Base-by-base conservation (phyloP, 2,329 filamentous ascomycete genomes). In the Colletotrichum liaoningense region DNA sequence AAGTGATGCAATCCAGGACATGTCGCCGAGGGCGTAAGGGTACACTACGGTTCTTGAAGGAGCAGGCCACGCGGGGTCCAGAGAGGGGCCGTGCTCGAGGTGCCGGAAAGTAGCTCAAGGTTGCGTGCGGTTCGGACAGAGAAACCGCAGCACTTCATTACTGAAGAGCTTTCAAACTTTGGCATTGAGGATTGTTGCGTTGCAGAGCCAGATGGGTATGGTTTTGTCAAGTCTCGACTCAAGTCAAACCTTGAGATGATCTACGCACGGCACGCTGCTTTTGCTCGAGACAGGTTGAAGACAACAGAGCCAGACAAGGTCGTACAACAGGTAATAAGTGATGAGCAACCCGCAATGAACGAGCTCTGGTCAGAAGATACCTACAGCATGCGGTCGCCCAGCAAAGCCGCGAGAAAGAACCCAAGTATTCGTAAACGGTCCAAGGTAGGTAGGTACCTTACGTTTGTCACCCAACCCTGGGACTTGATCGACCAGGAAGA, bases 11-110 rank as follows among this genome's bases (percentile, higher is more conserved):
- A 19, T 52, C 26, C 14, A 14, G 11, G 63, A 28, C 12, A 49
- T 64, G 26, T 35, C 49, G 24, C 33, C 14, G 11, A 14, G 33
- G 30, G 19, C 38, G 24, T 24, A 26, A 57, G 26, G 60, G 35
- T 38, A 11, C 30, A 33, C 30, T 33, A 33, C 14, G 2, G 7
- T 52, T 33, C 54, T 33, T 14, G 49, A 57, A 35, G n/a, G 35
- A 46, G 30, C 22, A 54, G 63, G 14, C 35, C 38, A 33, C 62
- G 62, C 62, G 49, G 49, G 46, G 46, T 11, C 26, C 19, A 54
- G 46, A 33, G 38, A 24, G 42, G 65, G 42, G 57, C 60, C 67
- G 59, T 69, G 52, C 35, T 63, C 42, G 8, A 49, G 60, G 60
- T 54, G 42, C 42, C 42, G 42, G 26, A 52, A 33, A 63, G 42